Evolutionary conservation across 2,329 filamentous ascomycete genomes (phyloP), one percentile per base, ranked within the genome.

Genomic region (Penicillium aurantiogriseum): DNA sequence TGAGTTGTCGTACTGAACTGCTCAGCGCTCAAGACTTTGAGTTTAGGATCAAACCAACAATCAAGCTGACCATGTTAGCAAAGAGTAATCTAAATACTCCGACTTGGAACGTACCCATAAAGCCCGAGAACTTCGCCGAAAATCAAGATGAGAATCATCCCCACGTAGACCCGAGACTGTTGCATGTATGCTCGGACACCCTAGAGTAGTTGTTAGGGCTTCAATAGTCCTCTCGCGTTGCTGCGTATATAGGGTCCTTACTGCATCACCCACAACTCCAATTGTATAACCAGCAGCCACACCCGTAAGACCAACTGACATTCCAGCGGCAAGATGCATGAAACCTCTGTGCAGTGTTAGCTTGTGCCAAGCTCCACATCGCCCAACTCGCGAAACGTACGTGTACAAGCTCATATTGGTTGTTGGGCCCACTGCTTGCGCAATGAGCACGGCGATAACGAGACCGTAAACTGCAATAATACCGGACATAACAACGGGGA

Each of bases 391-490:
- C 31, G 21, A 21, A 47, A 80, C 85, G 61, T 81, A 90, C 87
- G 85, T 88, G 79, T 94, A 99, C 64, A 97, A 81, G 71, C 87
- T 92, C 80, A 96, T 96, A 72, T 82, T 82, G 64, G 83, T 79
- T 21, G 78, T 78, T 29, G 92, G 90, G 49, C 83, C 84, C 74
- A 97, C 86, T 75, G 96, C 91, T 76, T 91, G 89, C 55, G 92
- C 91, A 74, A 99, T 99, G 67, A 99, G 85, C 71, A 99, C 94
- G 19, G 93, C 90, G 67, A 99, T 92, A 70, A 99, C 94, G 67
- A 99, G 89, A 51, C 92, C 91, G 80, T 99, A 99, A 66, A 99
- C 94, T 57, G 94, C 94, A 71, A 99, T 91, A 74, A 99, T 99
- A 85, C 94, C 94, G 68, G 94, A 96, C 94, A 99, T 99, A 81